Evolutionary conservation across 2,329 filamentous ascomycete species (phyloP).

Genomic region (Chalaropsis thielavioides): DNA sequence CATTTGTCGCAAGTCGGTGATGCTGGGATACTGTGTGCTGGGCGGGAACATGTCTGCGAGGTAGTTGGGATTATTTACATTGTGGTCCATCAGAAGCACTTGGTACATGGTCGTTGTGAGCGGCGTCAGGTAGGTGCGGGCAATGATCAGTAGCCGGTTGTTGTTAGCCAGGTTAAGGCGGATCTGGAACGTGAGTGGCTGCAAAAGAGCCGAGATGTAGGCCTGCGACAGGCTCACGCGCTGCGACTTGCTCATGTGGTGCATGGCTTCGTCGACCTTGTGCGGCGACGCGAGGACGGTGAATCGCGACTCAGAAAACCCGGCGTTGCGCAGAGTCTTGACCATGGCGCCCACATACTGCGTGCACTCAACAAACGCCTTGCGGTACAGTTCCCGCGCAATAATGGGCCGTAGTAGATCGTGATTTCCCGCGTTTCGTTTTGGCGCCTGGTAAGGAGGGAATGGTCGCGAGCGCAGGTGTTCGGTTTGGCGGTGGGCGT

Average conservation of each 20-base stretch:
- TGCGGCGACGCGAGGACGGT: slow-evolving; percentile 29
- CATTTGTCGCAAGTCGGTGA: slow-evolving; percentile 33
- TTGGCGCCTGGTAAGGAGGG: slow-evolving; percentile 27
- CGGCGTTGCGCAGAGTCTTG: slow-evolving; percentile 32
- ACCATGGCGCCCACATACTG: slow-evolving; percentile 32
- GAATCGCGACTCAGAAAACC: slow-evolving; percentile 30
- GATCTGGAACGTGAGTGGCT: slow-evolving; percentile 25
- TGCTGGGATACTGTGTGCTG: slow-evolving; percentile 32
- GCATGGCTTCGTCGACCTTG: slow-evolving; percentile 22
- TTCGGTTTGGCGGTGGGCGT: slow-evolving; percentile 65
- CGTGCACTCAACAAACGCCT: slow-evolving; percentile 28
- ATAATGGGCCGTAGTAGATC: slow-evolving; percentile 39
- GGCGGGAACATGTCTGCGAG: slow-evolving; percentile 31
- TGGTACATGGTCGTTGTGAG: slow-evolving; percentile 33
- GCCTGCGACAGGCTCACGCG: slow-evolving; percentile 29
- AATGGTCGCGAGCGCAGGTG: slow-evolving; percentile 48
- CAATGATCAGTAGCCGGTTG: slow-evolving; percentile 30
- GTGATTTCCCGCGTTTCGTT: slow-evolving; percentile 31
- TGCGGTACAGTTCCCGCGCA: slow-evolving; percentile 33
- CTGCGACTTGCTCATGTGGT: slow-evolving; percentile 27
- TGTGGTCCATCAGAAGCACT: slow-evolving; percentile 21
- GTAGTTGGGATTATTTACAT: slow-evolving; percentile 19
- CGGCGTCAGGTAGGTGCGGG: slow-evolving; percentile 32
- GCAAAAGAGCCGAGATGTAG: slow-evolving; percentile 20
- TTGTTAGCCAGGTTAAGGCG: slow-evolving; percentile 34